Evolutionary conservation across 768 basidiomycete genomes (phyloP).

Genomic region (Rhodotorula diobovata): DNA sequence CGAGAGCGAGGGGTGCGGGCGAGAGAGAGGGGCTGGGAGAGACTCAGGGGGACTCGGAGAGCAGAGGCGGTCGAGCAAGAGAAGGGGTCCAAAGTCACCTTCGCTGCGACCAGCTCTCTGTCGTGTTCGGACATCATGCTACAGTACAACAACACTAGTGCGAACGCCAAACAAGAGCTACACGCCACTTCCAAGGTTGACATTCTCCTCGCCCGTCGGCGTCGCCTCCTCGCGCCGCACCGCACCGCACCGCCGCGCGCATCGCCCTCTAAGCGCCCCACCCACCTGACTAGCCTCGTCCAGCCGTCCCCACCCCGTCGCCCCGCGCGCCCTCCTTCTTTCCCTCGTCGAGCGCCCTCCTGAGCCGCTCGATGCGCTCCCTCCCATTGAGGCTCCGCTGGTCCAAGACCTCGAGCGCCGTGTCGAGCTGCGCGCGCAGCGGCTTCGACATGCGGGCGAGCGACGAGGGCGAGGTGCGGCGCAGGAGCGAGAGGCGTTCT

Average conservation of each 20-base stretch:
- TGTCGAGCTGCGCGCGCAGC: constrained; percentile 66
- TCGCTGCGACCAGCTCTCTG: too few relatives aligned
- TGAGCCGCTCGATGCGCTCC: constrained; percentile 64
- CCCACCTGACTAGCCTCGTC: not conserved
- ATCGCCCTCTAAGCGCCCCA: too few relatives aligned
- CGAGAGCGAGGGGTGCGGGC: not conserved
- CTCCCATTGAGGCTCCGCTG: constrained; percentile 64
- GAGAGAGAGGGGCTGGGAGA: not conserved
- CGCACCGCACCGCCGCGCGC: too few relatives aligned
- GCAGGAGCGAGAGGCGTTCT: constrained; percentile 50
- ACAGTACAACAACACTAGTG: too few relatives aligned
- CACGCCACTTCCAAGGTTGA: too few relatives aligned
- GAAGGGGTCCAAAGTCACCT: too few relatives aligned
- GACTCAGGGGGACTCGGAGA: too few relatives aligned
- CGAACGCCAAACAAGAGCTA: too few relatives aligned
- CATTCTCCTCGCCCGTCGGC: too few relatives aligned
- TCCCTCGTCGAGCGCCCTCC: constrained; percentile 57
- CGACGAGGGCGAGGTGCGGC: constrained; percentile 49
- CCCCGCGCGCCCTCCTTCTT: not conserved
- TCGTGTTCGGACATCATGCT: too few relatives aligned
- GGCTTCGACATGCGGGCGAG: constrained; percentile 53
- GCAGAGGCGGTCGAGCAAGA: too few relatives aligned
- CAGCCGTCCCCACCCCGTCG: not conserved
- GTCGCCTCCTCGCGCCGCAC: too few relatives aligned
- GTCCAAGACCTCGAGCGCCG: constrained; percentile 62